Base-by-base conservation (phyloP, 345 rosid species). In the Salix koriyanagi region DNA sequence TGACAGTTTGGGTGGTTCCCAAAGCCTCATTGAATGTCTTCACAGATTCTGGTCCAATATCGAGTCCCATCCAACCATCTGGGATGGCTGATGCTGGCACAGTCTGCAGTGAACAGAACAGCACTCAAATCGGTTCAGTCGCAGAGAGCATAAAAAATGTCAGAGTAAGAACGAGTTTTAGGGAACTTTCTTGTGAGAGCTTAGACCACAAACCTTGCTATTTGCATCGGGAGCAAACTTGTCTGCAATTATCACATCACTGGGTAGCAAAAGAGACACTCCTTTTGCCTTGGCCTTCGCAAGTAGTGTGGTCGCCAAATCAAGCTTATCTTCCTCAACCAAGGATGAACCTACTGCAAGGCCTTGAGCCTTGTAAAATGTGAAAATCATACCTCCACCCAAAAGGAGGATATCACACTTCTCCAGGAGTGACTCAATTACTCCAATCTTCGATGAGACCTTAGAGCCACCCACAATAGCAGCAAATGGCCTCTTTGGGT, bases 361-460 rank as follows among this genome's bases (percentile, higher is more conserved):
- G 44, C 97, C 97, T 81, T 95, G 99, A 21, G 99, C 99, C 83
- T 95, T 95, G 96, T 93, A 95, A 89, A 95, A 95, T 32, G 99
- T 95, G 78, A 84, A 95, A 74, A 93, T 95, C 99, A 95, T 95
- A 70, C 99, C 99, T 86, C 99, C 99, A 70, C 99, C 99, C 36
- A 95, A 91, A 52, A 95, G 78, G 58, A 95, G 96, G 54, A 91
- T 75, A 71, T 95, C 97, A 81, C 88, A 89, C 84, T 88, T 95
- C 79, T 78, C 93, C 68, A 95, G 88, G 58, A 95, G 97, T 2
- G 97, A 95, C 69, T 95, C 99, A 0, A 95, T 95, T 48, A 95
- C 99, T 62, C 96, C 97, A 77, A 95, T 95, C 91, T 95, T 95
- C 25, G 88, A 70, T 65, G 97, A 95, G 28, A 95, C 99, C 87